A percentile compares a stretch with the other conserved stretches of the same genome.
These are phyloP conservation scores for Amanita subjunquillea DNA, from an alignment of 768 basidiomycete genomes.

Conservation along the genomic window DNA sequence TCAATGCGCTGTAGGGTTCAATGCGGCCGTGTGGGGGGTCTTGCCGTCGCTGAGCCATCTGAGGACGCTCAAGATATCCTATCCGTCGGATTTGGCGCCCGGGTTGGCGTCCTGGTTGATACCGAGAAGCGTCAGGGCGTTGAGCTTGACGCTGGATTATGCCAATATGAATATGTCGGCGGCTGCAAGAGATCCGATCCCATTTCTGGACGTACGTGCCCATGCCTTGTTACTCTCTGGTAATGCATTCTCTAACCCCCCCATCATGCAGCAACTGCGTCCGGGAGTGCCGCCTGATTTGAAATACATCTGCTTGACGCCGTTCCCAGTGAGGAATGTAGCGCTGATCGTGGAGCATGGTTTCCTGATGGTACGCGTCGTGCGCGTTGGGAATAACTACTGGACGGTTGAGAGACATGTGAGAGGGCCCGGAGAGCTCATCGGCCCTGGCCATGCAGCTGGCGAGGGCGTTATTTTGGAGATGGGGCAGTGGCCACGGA, in stretches of 20 bases:
- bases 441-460: not conserved
- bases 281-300: constrained; percentile 43
- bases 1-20: constrained; percentile 49
- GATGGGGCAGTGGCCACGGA: constrained; percentile 47
- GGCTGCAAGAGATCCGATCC: constrained; percentile 27
- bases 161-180: constrained; percentile 5
- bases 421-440: not conserved
- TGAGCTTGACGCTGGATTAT: constrained; percentile 36
- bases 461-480: constrained; percentile 14
- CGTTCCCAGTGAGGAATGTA: constrained; percentile 31
- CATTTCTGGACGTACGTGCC: constrained; percentile 30
- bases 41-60: constrained; percentile 46
- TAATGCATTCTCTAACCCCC: too few species aligned
- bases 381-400: constrained; percentile 41
- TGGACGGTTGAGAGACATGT: constrained; percentile 33
- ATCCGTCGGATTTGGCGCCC: constrained; percentile 53
- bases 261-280: constrained; percentile 39
- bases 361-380: constrained; percentile 51
- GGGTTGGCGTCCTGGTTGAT: constrained; percentile 62
- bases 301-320: constrained; percentile 46
- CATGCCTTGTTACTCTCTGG: not conserved
- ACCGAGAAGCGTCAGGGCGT: constrained; percentile 38
- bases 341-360: constrained; percentile 42
- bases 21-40: constrained; percentile 64
- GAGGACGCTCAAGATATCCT: constrained; percentile 45